These are phyloP conservation scores for Anisodus acutangulus DNA, from an alignment of 257 asterid genomes.

Conservation along the genomic window DNA sequence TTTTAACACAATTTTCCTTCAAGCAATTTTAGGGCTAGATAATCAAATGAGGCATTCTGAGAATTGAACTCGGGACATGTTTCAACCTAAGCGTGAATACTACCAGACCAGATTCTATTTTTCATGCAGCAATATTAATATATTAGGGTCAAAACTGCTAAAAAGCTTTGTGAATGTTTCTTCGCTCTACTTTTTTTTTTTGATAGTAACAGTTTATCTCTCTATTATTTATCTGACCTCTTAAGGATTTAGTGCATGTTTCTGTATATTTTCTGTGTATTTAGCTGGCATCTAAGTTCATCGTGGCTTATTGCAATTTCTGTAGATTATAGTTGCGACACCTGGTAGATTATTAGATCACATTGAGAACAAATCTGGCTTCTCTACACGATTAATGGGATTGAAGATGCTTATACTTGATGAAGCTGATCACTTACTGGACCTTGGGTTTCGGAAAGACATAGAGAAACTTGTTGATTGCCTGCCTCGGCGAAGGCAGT, in stretches of 20 bases:
- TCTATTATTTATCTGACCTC: not conserved
- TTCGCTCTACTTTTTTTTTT: not conserved
- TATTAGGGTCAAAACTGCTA: not conserved
- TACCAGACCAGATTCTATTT: not conserved
- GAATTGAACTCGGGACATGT: not conserved
- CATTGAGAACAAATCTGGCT: slow-evolving; percentile 88
- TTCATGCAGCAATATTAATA: not conserved
- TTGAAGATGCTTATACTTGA: slow-evolving; percentile 88
- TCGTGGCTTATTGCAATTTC: slow-evolving; percentile 31
- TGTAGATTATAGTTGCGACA: slow-evolving; percentile 91
- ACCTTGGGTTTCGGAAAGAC: slow-evolving; percentile 90
- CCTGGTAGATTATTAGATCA: slow-evolving; percentile 98
- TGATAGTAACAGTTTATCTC: not conserved
- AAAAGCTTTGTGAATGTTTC: slow-evolving; percentile 20
- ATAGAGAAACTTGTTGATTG: slow-evolving; percentile 91
- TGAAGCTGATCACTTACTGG: slow-evolving; percentile 87
- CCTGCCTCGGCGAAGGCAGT: slow-evolving; percentile 85
- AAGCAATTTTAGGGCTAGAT: not conserved
- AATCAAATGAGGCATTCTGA: not conserved
- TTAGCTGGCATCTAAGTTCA: not conserved
- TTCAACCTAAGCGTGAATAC: not conserved
- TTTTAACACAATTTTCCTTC: not conserved
- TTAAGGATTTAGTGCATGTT: not conserved
- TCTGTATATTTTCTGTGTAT: not conserved
- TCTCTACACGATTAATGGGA: slow-evolving; percentile 87